phyloP scores from a whole-genome alignment of 768 basidiomycete species.

The Infundibulicybe gibba region DNA sequence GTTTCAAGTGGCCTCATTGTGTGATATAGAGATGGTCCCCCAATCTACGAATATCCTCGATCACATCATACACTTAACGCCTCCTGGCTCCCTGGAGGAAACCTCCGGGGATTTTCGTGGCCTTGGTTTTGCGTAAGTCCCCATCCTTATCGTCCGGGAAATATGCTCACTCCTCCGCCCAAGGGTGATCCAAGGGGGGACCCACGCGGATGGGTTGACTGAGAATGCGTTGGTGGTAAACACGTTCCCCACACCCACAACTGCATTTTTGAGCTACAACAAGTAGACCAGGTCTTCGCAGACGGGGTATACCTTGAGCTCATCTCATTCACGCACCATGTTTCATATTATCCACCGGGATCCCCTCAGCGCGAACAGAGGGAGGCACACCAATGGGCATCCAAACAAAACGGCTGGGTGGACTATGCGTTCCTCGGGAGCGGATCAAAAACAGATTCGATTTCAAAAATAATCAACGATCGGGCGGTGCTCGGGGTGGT shows the following conservation, averaged over 20 bases:
- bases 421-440: slow-evolving; percentile 64
- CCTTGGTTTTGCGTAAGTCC: slow-evolving; percentile 63
- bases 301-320: slow-evolving; percentile 69
- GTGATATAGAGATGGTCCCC: no score
- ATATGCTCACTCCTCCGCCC: not conserved
- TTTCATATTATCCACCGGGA: slow-evolving; percentile 47
- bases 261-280: not conserved
- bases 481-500: slow-evolving; percentile 37
- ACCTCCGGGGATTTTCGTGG: slow-evolving; percentile 48
- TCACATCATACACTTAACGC: slow-evolving; percentile 71
- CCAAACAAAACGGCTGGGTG: slow-evolving; percentile 58
- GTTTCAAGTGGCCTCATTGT: no score
- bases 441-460: slow-evolving; percentile 28
- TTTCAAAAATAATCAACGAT: slow-evolving; percentile 53
- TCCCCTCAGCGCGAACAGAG: slow-evolving; percentile 42
- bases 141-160: no score
- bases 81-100: slow-evolving; percentile 51
- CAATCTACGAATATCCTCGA: slow-evolving; percentile 40
- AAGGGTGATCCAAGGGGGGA: slow-evolving; percentile 67
- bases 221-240: slow-evolving; percentile 62
- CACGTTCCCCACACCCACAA: slow-evolving; percentile 2
- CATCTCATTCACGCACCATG: slow-evolving; percentile 58
- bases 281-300: slow-evolving; percentile 36
- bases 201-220: slow-evolving; percentile 59
- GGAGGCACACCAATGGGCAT: slow-evolving; percentile 49